Evolutionary conservation across 192 early-diverging fungal species (phyloP).

Genomic region (Mortierella alpina): DNA sequence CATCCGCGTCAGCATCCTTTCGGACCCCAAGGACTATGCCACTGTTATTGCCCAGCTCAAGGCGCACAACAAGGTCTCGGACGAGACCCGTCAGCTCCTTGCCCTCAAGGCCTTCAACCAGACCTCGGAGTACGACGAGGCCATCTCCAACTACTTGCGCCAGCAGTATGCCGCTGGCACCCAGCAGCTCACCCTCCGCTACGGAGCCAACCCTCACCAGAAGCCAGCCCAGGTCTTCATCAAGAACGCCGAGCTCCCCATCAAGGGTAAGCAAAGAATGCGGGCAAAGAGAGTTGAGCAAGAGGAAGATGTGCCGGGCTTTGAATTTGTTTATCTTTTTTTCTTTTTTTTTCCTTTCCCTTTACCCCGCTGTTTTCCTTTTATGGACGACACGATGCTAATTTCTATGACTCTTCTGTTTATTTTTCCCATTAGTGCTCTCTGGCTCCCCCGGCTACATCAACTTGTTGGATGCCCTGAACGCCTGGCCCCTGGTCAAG

Average conservation of each 20-base stretch:
- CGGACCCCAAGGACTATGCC: slow-evolving; percentile 93
- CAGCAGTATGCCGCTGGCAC: slow-evolving; percentile 87
- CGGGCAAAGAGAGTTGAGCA: slow-evolving; percentile 2
- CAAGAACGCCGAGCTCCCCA: slow-evolving; percentile 83
- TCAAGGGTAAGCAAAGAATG: slow-evolving; percentile 60
- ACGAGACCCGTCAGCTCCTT: slow-evolving; percentile 78
- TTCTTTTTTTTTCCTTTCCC: slow-evolving; percentile 5
- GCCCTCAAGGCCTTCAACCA: slow-evolving; percentile 95
- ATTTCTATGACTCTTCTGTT: background rate
- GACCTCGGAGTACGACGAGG: slow-evolving; percentile 95
- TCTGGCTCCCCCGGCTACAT: slow-evolving; percentile 98
- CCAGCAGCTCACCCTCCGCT: slow-evolving; percentile 86
- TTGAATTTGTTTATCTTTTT: slow-evolving; percentile 30
- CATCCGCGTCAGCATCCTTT: slow-evolving; percentile 90
- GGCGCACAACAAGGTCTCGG: slow-evolving; percentile 64
- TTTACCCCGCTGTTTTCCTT: slow-evolving; percentile 56
- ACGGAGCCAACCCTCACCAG: slow-evolving; percentile 99
- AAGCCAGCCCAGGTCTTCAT: slow-evolving; percentile 95
- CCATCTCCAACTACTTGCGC: slow-evolving; percentile 96
- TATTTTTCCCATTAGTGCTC: slow-evolving; percentile 65
- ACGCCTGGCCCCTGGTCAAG: slow-evolving; percentile 98
- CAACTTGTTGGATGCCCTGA: slow-evolving; percentile 97
- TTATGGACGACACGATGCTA: slow-evolving; percentile 5
- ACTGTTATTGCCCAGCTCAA: slow-evolving; percentile 82
- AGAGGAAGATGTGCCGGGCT: slow-evolving; percentile 2